phyloP scores from a whole-genome alignment of 192 early-diverging fungal species.

The Dimargaris verticillata region DNA sequence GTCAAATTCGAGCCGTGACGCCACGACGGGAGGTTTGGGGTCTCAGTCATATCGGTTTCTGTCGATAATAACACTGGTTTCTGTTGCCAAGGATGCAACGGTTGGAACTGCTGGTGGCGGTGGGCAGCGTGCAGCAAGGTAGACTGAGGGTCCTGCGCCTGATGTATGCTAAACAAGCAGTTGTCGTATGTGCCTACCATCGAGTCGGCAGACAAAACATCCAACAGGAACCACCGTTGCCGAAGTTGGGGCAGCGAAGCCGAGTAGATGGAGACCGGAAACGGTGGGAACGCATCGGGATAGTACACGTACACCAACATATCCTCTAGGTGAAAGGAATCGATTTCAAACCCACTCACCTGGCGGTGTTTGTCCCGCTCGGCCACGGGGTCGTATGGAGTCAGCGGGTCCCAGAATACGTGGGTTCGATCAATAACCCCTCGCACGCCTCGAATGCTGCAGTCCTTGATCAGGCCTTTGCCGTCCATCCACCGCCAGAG shows the following conservation, averaged over 20 bases:
- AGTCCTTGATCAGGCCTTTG: constrained; percentile 63
- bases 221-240: constrained; percentile 85
- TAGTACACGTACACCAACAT: constrained; percentile 74
- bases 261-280: constrained; percentile 70
- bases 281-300: constrained; percentile 69
- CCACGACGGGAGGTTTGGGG: not conserved
- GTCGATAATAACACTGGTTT: too few relatives aligned
- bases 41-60: too few relatives aligned
- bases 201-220: constrained; percentile 70
- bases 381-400: constrained; percentile 39
- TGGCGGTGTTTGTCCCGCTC: constrained; percentile 41
- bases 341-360: constrained; percentile 66
- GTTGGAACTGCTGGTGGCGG: too few relatives aligned
- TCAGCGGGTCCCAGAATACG: constrained; percentile 55
- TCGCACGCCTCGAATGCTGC: constrained; percentile 68
- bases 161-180: constrained; percentile 83
- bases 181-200: constrained; percentile 89
- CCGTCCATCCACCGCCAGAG: constrained; percentile 85
- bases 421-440: constrained; percentile 73
- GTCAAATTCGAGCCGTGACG: not conserved
- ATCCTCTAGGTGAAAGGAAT: constrained; percentile 67
- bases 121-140: not conserved
- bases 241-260: constrained; percentile 68
- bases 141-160: constrained; percentile 42
- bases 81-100: too few relatives aligned